Percentiles rank a stretch among this genome's conserved stretches.
These are phyloP conservation scores for Saccharomycopsis schoenii DNA, from an alignment of 805 yeast species.

Conservation along the genomic window DNA sequence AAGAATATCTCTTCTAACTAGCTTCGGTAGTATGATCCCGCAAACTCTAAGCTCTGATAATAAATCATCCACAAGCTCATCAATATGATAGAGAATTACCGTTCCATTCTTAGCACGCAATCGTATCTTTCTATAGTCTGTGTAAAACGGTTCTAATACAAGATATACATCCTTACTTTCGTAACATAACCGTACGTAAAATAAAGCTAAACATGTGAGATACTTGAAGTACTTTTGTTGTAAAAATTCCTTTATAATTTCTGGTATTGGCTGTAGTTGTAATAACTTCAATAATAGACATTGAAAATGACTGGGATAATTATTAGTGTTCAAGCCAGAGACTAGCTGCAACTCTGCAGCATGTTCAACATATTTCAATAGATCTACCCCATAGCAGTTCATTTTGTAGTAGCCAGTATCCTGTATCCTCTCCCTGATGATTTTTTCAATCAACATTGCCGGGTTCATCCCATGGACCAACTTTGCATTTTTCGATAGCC, in stretches of 20 bases:
- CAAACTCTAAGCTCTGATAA: constrained; percentile 49
- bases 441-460: constrained; percentile 45
- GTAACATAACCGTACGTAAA: constrained; percentile 44
- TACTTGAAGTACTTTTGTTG: constrained; percentile 69
- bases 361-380: constrained; percentile 28
- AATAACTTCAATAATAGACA: constrained; percentile 68
- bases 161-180: constrained; percentile 37
- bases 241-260: constrained; percentile 44
- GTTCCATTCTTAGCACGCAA: constrained; percentile 30
- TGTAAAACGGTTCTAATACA: constrained; percentile 43
- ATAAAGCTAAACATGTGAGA: constrained; percentile 54
- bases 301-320: constrained; percentile 59
- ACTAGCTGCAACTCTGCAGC: constrained; percentile 36
- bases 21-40: constrained; percentile 64
- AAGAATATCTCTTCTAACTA: constrained; percentile 25
- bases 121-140: constrained; percentile 60
- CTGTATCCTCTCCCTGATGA: constrained; percentile 44
- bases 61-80: constrained; percentile 62
- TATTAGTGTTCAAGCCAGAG: constrained; percentile 49
- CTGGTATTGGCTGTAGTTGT: constrained; percentile 61
- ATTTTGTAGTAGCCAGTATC: constrained; percentile 52
- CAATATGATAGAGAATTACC: constrained; percentile 46
- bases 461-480: constrained; percentile 38
- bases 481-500: constrained; percentile 23
- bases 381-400: constrained; percentile 39